These are phyloP conservation scores for Panaeolus cyanescens DNA, from an alignment of 768 basidiomycete genomes.

Conservation along the genomic window DNA sequence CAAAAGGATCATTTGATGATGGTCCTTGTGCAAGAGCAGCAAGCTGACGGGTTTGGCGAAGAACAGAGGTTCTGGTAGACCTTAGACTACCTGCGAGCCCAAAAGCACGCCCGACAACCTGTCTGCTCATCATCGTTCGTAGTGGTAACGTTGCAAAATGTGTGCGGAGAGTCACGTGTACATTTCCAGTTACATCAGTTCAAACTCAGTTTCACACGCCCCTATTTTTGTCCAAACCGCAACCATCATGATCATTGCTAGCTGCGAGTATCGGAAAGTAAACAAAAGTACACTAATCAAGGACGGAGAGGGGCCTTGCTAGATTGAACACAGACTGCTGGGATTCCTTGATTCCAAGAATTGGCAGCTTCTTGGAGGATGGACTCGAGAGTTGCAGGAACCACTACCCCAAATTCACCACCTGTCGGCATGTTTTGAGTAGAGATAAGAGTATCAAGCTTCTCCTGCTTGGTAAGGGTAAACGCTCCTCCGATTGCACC, in stretches of 20 bases:
- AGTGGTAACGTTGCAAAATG: constrained; percentile 4
- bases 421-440: not conserved
- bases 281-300: not conserved
- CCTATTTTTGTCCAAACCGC: not conserved
- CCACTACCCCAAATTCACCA: not conserved
- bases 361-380: not conserved
- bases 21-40: constrained; percentile 37
- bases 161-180: not conserved
- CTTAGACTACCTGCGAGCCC: not conserved
- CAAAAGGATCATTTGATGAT: constrained; percentile 83
- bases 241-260: too few relatives aligned
- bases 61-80: not conserved
- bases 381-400: not conserved
- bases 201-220: constrained; percentile 1
- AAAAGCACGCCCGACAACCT: not conserved
- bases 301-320: not conserved
- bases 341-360: not conserved
- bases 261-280: too few relatives aligned
- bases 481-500: not conserved
- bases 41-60: constrained; percentile 6
- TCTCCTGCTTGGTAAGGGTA: not conserved
- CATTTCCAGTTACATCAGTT: not conserved
- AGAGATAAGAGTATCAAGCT: not conserved
- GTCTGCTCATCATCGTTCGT: not conserved
- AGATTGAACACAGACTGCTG: not conserved